Evolutionary conservation across 371 early-diverging fungal genomes (phyloP).

Genomic region (Chytridium lagenaria): DNA sequence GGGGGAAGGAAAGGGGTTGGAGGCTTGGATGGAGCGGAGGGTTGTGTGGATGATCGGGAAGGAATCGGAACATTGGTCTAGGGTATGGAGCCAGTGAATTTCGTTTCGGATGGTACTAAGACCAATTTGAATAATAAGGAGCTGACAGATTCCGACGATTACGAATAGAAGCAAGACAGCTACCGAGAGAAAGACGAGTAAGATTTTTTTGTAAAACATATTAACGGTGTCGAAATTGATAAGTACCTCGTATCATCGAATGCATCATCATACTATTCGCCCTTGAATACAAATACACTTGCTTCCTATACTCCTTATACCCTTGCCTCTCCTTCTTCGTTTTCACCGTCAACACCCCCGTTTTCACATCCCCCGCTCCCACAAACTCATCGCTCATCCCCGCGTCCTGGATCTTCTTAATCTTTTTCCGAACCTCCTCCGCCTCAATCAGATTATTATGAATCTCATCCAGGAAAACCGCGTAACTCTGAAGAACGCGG

Average conservation of each 20-base stretch:
- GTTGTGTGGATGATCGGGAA: constrained; percentile 19
- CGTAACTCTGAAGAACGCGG: constrained; percentile 27
- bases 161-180: constrained; percentile 27
- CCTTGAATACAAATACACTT: constrained; percentile 36
- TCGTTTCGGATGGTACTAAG: constrained; percentile 5
- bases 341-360: background rate
- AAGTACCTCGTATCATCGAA: constrained; percentile 32
- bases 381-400: constrained; percentile 34
- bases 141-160: constrained; percentile 17
- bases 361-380: background rate
- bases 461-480: constrained; percentile 36
- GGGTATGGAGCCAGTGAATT: constrained; percentile 1
- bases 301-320: constrained; percentile 36
- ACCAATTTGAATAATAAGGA: constrained; percentile 17
- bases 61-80: background rate
- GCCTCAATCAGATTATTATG: constrained; percentile 36
- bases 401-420: constrained; percentile 35
- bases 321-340: constrained; percentile 33
- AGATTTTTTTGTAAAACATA: background rate
- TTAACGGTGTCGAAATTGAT: too few species aligned
- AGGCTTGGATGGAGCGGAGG: constrained; percentile 19
- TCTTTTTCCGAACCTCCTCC: constrained; percentile 23
- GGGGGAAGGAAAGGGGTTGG: background rate
- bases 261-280: constrained; percentile 24
- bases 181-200: background rate